Conservation (phyloP, 768 basidiomycete species). For the Chalciporus chontae region DNA sequence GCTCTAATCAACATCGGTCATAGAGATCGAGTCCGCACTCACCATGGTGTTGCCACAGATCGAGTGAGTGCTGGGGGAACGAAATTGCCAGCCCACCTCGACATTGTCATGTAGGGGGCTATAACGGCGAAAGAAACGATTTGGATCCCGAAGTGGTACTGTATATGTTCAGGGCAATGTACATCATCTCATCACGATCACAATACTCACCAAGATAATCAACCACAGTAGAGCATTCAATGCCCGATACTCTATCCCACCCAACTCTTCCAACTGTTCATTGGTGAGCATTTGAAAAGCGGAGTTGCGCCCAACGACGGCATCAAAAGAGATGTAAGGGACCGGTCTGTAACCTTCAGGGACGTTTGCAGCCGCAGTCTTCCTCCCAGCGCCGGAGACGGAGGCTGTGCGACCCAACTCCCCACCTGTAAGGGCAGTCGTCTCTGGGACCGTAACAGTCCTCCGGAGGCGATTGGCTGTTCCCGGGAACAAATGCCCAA, state of each 20-base stretch:
- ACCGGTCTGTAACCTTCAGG: constrained; percentile 49
- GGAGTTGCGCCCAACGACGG: constrained; percentile 81
- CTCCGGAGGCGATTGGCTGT: constrained; percentile 54
- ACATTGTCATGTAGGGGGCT: constrained; percentile 71
- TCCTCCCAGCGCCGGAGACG: constrained; percentile 9
- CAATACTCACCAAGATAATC: constrained; percentile 58
- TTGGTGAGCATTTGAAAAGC: constrained; percentile 62
- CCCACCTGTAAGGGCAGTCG: constrained; percentile 48
- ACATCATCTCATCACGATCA: not conserved
- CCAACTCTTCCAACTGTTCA: constrained; percentile 87
- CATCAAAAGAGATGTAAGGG: constrained; percentile 83
- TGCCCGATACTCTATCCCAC: constrained; percentile 90
- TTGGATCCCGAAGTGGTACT: constrained; percentile 82
- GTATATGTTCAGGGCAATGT: not conserved
- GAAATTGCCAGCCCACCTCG: constrained; percentile 60
- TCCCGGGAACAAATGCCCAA: constrained; percentile 61
- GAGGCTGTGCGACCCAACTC: constrained; percentile 27
- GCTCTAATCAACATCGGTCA: not conserved
- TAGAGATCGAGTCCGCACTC: constrained; percentile 8
- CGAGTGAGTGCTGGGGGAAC: constrained; percentile 54
- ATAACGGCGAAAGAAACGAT: constrained; percentile 68
- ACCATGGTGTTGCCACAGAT: constrained; percentile 65
- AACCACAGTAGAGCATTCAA: constrained; percentile 81
- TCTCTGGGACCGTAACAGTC: constrained; percentile 73
- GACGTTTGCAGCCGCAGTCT: constrained; percentile 14